Evolutionary conservation across 2,329 filamentous ascomycete genomes (phyloP).

Genomic region (Cercospora sesami): DNA sequence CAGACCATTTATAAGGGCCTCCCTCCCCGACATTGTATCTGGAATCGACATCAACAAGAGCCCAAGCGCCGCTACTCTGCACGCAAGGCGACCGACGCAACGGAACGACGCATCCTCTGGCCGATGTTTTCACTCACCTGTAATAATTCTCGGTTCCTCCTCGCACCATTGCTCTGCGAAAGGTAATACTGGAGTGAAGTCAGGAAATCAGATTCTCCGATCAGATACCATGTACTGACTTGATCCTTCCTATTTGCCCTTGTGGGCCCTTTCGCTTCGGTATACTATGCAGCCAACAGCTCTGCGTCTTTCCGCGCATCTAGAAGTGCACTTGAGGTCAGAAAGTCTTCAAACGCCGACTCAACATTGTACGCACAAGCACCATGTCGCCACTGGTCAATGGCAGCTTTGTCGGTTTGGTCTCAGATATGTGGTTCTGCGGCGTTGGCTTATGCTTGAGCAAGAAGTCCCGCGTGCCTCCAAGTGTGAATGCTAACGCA

Average conservation of each 20-base stretch:
- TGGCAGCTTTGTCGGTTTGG: conserved; percentile 51
- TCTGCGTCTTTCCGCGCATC: conserved; percentile 74
- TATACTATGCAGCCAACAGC: conserved; percentile 74
- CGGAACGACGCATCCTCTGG: background rate
- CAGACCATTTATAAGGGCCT: conserved; percentile 68
- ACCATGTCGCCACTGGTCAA: conserved; percentile 74
- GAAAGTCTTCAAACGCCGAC: background rate
- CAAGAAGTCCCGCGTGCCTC: conserved; percentile 70
- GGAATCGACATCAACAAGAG: conserved; percentile 57
- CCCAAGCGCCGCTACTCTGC: background rate
- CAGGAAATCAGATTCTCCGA: background rate
- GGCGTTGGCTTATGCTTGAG: conserved; percentile 72
- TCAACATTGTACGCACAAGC: conserved; percentile 41
- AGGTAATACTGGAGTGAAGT: conserved; percentile 59
- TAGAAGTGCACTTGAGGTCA: background rate
- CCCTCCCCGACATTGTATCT: conserved; percentile 77
- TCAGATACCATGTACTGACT: conserved; percentile 38
- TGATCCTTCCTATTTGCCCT: conserved; percentile 63
- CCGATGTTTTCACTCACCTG: background rate
- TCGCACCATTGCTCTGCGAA: conserved; percentile 68
- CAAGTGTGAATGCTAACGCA: conserved; percentile 73
- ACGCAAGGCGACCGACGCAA: background rate
- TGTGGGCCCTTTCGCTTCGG: conserved; percentile 69
- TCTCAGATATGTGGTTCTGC: conserved; percentile 40
- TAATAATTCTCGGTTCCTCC: conserved; percentile 68